phyloP scores from a whole-genome alignment of 208 protist genomes.

The Trypanosoma melophagium region DNA sequence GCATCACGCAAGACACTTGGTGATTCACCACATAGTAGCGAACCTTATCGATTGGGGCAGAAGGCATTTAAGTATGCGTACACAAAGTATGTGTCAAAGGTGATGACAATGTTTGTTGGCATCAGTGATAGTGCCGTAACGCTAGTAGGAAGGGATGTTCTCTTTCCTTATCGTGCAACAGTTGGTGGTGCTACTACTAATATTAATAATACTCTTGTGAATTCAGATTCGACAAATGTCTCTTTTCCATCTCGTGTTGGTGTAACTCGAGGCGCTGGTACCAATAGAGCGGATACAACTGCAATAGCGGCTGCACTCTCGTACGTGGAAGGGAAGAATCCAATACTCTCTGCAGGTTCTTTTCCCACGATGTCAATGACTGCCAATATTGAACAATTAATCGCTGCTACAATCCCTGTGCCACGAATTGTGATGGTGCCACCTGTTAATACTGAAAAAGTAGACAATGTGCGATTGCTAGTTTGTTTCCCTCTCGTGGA shows the following conservation, averaged over 20 bases:
- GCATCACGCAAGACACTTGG: conserved; percentile 77
- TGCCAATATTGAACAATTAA: conserved; percentile 25
- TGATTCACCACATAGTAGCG: conserved; percentile 39
- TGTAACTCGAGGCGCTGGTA: background rate
- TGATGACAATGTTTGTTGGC: conserved; percentile 30
- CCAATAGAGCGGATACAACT: background rate
- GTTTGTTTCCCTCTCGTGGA: conserved; percentile 23
- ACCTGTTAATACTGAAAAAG: conserved; percentile 27
- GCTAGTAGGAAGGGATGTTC: conserved; percentile 61
- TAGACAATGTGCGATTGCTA: conserved; percentile 27
- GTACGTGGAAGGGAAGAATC: background rate
- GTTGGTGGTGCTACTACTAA: background rate
- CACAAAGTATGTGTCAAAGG: conserved; percentile 2
- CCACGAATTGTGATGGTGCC: conserved; percentile 16
- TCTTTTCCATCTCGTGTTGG: background rate
- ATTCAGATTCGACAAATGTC: no score
- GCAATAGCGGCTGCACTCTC: background rate
- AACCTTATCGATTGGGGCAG: conserved; percentile 60
- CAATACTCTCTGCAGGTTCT: no score
- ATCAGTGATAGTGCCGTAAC: conserved; percentile 66
- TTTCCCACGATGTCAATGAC: background rate
- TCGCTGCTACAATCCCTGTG: conserved; percentile 14
- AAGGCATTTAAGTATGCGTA: conserved; percentile 40
- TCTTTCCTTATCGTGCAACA: conserved; percentile 55
- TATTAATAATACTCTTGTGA: background rate